Conservation (phyloP, 2,329 filamentous ascomycete species). For the Trichothecium sympodiale region DNA sequence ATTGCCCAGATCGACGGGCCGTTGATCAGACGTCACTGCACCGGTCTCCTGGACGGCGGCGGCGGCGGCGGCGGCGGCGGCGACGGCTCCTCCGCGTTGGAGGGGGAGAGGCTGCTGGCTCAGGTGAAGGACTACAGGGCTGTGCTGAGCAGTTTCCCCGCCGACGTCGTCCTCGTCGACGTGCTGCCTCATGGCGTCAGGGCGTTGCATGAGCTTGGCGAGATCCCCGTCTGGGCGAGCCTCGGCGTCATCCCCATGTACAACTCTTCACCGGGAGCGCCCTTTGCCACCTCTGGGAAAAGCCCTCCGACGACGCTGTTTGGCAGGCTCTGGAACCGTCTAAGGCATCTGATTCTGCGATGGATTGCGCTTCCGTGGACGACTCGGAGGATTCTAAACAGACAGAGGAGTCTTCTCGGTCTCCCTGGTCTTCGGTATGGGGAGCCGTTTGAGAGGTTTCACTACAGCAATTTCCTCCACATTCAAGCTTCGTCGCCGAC, state of each 20-base stretch:
- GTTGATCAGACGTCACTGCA: slow-evolving; percentile 14
- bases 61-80: not conserved
- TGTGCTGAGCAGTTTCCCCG: slow-evolving; percentile 14
- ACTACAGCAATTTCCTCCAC: slow-evolving; percentile 25
- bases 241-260: slow-evolving; percentile 28
- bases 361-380: slow-evolving; percentile 16
- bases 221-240: slow-evolving; percentile 23
- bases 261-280: slow-evolving; percentile 16
- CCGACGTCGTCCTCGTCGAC: slow-evolving; percentile 24
- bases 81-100: slow-evolving; percentile 9
- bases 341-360: slow-evolving; percentile 14
- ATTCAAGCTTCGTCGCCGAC: slow-evolving; percentile 23
- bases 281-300: slow-evolving; percentile 19
- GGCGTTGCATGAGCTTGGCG: slow-evolving; percentile 22
- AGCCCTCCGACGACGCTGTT: slow-evolving; percentile 16
- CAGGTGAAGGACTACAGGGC: slow-evolving; percentile 24
- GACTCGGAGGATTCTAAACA: slow-evolving; percentile 18
- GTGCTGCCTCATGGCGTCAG: slow-evolving; percentile 24
- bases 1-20: slow-evolving; percentile 19
- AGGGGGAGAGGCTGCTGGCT: slow-evolving; percentile 18
- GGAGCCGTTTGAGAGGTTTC: slow-evolving; percentile 19
- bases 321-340: slow-evolving; percentile 15
- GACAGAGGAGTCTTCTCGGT: slow-evolving; percentile 16
- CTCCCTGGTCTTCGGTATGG: slow-evolving; percentile 16
- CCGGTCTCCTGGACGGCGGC: slow-evolving; percentile 18